These are phyloP conservation scores for Actinidia chinensis DNA, from an alignment of 179 eudicot species.

Conservation along the genomic window DNA sequence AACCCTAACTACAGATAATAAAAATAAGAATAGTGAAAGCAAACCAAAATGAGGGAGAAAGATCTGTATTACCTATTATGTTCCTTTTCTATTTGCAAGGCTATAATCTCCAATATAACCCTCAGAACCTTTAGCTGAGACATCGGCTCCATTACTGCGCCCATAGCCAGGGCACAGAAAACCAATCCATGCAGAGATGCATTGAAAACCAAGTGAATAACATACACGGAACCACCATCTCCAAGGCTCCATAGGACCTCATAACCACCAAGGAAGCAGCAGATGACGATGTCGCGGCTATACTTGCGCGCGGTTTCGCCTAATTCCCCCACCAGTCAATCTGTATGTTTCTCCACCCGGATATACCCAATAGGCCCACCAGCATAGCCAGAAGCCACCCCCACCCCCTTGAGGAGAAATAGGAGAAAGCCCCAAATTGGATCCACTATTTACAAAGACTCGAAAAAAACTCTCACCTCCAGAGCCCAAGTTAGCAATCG, in stretches of 20 bases:
- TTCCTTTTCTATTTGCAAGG: slow-evolving; percentile 59
- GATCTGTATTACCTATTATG: slow-evolving; percentile 60
- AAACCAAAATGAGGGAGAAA: not conserved
- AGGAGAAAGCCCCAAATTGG: slow-evolving; percentile 57
- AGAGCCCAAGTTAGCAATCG: slow-evolving; percentile 45
- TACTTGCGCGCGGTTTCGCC: slow-evolving; percentile 40
- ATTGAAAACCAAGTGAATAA: slow-evolving; percentile 64
- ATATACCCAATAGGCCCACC: slow-evolving; percentile 53
- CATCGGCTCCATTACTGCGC: slow-evolving; percentile 49
- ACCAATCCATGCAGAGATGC: slow-evolving; percentile 48
- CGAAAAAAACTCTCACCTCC: slow-evolving; percentile 60
- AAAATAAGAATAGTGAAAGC: not conserved
- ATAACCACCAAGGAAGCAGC: slow-evolving; percentile 41
- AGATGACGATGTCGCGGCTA: slow-evolving; percentile 37
- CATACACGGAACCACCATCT: slow-evolving; percentile 43
- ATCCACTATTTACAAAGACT: slow-evolving; percentile 51
- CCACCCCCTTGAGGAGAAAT: slow-evolving; percentile 42
- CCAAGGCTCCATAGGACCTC: slow-evolving; percentile 55
- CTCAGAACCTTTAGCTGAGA: slow-evolving; percentile 50
- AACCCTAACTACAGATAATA: not conserved
- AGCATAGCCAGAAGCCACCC: slow-evolving; percentile 43
- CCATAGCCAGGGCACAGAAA: slow-evolving; percentile 63
- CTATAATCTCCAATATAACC: slow-evolving; percentile 59
- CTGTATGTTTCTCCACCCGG: slow-evolving; percentile 55
- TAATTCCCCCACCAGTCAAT: slow-evolving; percentile 41